phyloP scores from a whole-genome alignment of 2,329 filamentous ascomycete genomes.

The Blastomyces emzantsi region DNA sequence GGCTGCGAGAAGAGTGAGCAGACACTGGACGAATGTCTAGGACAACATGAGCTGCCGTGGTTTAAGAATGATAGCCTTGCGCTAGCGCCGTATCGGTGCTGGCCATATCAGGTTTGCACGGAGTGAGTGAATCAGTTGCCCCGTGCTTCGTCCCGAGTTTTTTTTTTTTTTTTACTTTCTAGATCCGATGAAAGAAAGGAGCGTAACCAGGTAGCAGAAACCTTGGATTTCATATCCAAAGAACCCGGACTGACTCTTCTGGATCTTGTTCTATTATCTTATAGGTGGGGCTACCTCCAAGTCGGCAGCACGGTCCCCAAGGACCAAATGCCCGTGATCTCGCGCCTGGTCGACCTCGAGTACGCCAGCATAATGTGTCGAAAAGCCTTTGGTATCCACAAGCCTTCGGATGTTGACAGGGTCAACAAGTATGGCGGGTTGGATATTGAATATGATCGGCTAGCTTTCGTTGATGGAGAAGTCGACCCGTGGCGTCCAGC shows the following conservation, averaged over 20 bases:
- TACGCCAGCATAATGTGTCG: slow-evolving; percentile 56
- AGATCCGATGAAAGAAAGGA: neutral
- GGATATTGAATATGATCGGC: slow-evolving; percentile 60
- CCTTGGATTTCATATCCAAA: neutral
- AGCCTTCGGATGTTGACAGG: slow-evolving; percentile 51
- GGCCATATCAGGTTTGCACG: slow-evolving; percentile 51
- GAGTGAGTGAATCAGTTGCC: slow-evolving; percentile 22
- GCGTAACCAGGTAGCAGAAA: neutral
- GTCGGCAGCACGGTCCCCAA: slow-evolving; percentile 61
- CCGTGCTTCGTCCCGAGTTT: neutral
- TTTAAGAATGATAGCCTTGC: slow-evolving; percentile 39
- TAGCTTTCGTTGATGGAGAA: slow-evolving; percentile 69
- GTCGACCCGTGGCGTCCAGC: slow-evolving; percentile 73
- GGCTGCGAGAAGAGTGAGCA: slow-evolving; percentile 28
- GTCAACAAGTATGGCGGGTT: slow-evolving; percentile 73
- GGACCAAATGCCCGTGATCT: slow-evolving; percentile 59
- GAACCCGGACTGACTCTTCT: neutral
- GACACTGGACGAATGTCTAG: slow-evolving; percentile 46
- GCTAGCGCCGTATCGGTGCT: slow-evolving; percentile 40
- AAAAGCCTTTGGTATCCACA: slow-evolving; percentile 59
- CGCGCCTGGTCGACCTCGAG: slow-evolving; percentile 57
- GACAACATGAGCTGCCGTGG: slow-evolving; percentile 38
- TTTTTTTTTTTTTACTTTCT: too few species aligned
- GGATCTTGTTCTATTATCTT: neutral
- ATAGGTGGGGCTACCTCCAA: slow-evolving; percentile 67